Base-by-base conservation (phyloP, 2,329 filamentous ascomycete species). In the Cordyceps pruinosa region DNA sequence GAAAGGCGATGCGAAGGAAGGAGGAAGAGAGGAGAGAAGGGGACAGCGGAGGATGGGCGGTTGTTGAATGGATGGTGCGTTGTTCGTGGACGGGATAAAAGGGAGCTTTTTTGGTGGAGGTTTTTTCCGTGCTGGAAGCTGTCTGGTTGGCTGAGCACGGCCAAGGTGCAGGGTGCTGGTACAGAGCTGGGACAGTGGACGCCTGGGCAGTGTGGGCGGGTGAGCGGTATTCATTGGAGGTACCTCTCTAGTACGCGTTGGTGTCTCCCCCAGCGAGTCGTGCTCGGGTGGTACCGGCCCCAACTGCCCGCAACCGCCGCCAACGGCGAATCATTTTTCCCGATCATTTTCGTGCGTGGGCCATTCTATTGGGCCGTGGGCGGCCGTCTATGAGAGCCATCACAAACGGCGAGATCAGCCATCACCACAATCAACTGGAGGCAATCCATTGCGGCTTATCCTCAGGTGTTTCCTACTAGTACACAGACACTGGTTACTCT, bases 341-440 rank as follows among this genome's bases (percentile, higher is more conserved):
- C 45, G 50, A 37, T 25, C 35, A 26, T 58, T 58, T 58, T 58
- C 57, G 57, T 58, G 57, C 49, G 41, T 52, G 56, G 34, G n/a
- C 53, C n/a, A 46, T 37, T 26, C n/a, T n/a, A n/a, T n/a, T n/a
- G n/a, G n/a, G n/a, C n/a, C n/a, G n/a, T n/a, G n/a, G 19, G 41
- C 39, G 51, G 37, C 30, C n/a, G 28, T 30, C n/a, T 30, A 28
- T 21, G 30, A 10, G 28, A 26, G 45, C 30, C 8, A 35, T 34
- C 17, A 47, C 45, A 32, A 32, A 47, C 26, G n/a, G 15, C 25
- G n/a, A 47, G 34, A 32, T 6, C 28, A 47, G n/a, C 12, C 15
- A 47, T 41, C 37, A n/a, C n/a, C 71, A 86, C 79, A 1, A 85
- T 60, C 0, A 15, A 35, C 77, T 81, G 0, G 78, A 79, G 0